Base-by-base conservation (phyloP, 2,329 filamentous ascomycete genomes). In the Fusarium bactridioides region DNA sequence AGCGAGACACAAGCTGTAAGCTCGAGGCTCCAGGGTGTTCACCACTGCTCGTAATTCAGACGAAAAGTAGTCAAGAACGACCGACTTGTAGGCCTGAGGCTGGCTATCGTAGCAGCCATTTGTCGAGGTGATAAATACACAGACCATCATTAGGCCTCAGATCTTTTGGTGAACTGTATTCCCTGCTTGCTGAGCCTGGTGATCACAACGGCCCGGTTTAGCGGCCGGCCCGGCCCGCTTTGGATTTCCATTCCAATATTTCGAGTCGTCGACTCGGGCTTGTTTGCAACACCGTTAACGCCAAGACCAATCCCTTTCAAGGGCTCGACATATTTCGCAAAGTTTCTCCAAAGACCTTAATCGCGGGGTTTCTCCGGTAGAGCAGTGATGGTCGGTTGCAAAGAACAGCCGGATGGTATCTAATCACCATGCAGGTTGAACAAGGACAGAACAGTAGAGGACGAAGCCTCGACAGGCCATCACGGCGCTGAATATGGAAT, bases 161-260 rank as follows among this genome's bases (percentile, higher is more conserved):
- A 50, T 51, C 54, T 63, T 67, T 50, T 48, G 29, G 29, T 56
- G 53, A 63, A 54, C 56, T 43, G 35, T 50, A 43, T 58, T 53
- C 62, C 67, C 61, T 72, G 62, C 47, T 61, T 59, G 57, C 55
- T 69, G 47, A 66, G 68, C 68, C 55, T 71, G 64, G 68, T 64
- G 45, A 72, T 69, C 69, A 70, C 61, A 68, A 70, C 74, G 76
- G 76, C 65, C 76, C 73, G 76, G 74, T 68, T 66, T 63, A 60
- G 62, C 57, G 73, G 64, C 76, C 74, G 73, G 76, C 33, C 74
- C 74, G 76, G 76, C 67, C 76, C 76, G 74, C 72, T 72, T 65
- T 68, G 56, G 61, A 51, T 60, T 59, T 67, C 65, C 56, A 69
- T 66, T 60, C 48, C 66, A 71, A 60, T 54, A 47, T 43, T 47